Evolutionary conservation across 2,329 filamentous ascomycete genomes (phyloP).

Genomic region (Aspergillus ochraceus): DNA sequence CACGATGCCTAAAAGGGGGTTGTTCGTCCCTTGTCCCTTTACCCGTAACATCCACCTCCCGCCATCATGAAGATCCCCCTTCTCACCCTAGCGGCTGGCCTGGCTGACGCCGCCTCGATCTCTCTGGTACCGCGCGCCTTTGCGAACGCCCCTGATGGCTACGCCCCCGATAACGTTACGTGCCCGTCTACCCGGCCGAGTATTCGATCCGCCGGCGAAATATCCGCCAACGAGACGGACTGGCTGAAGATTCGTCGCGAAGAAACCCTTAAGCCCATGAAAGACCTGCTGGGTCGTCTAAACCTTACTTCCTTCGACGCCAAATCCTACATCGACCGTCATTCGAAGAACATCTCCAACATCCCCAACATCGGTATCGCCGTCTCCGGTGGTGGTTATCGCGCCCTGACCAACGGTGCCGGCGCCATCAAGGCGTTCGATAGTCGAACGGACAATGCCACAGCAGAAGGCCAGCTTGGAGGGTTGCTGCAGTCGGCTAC

Average conservation of each 20-base stretch:
- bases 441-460: conserved; percentile 64
- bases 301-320: conserved; percentile 72
- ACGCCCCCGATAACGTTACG: conserved; percentile 66
- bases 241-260: conserved; percentile 74
- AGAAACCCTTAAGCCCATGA: conserved; percentile 74
- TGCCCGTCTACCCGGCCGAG: conserved; percentile 71
- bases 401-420: conserved; percentile 81
- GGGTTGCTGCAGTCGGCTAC: conserved; percentile 79
- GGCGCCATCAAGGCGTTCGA: conserved; percentile 80
- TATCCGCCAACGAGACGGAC: conserved; percentile 69
- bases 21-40: not conserved
- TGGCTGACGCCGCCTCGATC: conserved; percentile 10
- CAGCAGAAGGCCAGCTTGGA: conserved; percentile 66
- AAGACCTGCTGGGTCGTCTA: conserved; percentile 66
- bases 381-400: conserved; percentile 79
- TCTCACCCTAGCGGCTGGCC: conserved; percentile 5
- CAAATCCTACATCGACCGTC: conserved; percentile 63
- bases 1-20: not conserved
- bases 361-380: conserved; percentile 74
- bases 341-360: conserved; percentile 55
- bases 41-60: not conserved
- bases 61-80: conserved; percentile 14
- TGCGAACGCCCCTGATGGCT: conserved; percentile 64
- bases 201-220: conserved; percentile 61
- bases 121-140: conserved; percentile 38